Evolutionary conservation across 1,284 basidiomycete species (phyloP), one percentile per base, ranked within the genome.

Genomic region (Ustilago loliicola): DNA sequence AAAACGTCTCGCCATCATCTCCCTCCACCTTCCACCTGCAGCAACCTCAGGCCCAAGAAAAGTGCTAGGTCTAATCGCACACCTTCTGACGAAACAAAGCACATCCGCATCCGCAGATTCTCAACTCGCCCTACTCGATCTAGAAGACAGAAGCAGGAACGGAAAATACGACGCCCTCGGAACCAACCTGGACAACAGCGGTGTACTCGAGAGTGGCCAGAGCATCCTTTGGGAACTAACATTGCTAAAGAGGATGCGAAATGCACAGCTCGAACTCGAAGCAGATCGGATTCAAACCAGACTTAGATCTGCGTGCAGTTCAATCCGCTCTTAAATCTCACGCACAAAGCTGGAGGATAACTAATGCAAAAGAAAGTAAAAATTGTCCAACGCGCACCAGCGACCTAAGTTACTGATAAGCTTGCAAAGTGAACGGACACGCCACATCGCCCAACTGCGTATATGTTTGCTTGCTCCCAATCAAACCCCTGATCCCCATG

Each of bases 1-100:
- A 63, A 98, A 98, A 88, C 92, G 97, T 29, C 89, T 99, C 47
- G 88, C 61, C 0, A 60, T 71, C 45, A 50, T 77, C 36, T 53
- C 64, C 11, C 52, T 77, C 3, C 75, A 77, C 9, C 38, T 77
- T 2, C 48, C 68, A 0, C 29, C 47, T 1, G 15, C 54, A 0
- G 23, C 59, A 21, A 47, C 57, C 1, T 62, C 57, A 1, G 56
- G 56, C 5, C 55, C 51, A 23, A 29, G 52, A 7, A 68, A 67
- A 27, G 57, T 70, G 5, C 21, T 73, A 7, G 54, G 32, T 0
- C 17, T 77, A 7, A 47, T 73, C 2, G 57, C 60, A 6, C 67
- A 73, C 15, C 38, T 77, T 10, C n/a, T 77, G 4, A 61, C 61
- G 1, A 66, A 66, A 30, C 67, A 66, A 25, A 54, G 30, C 5